Evolutionary conservation across 306 rosid species (phyloP).

Genomic region (Cotoneaster glaucophyllus): DNA sequence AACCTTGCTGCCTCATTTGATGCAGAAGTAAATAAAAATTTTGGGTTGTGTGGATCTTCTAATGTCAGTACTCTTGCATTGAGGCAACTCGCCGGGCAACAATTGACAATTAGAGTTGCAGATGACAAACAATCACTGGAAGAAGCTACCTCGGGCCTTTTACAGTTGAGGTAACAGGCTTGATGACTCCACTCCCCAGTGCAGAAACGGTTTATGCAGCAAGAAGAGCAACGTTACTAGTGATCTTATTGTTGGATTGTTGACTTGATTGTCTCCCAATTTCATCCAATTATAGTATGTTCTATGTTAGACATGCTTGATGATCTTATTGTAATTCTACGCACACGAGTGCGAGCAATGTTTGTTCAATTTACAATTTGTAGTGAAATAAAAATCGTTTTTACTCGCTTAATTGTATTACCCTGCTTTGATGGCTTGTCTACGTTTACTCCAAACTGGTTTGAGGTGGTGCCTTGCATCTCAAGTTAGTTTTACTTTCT

Average conservation of each 20-base stretch:
- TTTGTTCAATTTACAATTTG: neutral
- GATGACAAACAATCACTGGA: conserved; percentile 14
- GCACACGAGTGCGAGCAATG: too few species aligned
- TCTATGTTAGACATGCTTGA: neutral
- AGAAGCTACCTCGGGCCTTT: conserved; percentile 16
- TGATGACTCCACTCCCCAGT: conserved; percentile 73
- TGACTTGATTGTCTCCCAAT: conserved; percentile 73
- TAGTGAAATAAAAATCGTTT: neutral
- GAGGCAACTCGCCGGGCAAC: conserved; percentile 21
- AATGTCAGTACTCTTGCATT: conserved; percentile 12
- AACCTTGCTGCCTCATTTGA: neutral
- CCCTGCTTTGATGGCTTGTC: neutral
- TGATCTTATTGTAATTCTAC: neutral
- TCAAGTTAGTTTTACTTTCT: neutral
- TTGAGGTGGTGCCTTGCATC: neutral
- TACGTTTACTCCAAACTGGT: too few species aligned
- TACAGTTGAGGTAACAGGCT: conserved; percentile 58
- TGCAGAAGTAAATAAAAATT: too few species aligned
- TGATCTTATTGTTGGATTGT: conserved; percentile 33
- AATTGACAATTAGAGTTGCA: conserved; percentile 7
- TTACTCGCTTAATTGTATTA: conserved; percentile 22
- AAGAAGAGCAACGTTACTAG: conserved; percentile 50
- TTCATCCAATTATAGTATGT: conserved; percentile 16
- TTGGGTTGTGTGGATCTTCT: neutral
- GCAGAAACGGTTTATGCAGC: conserved; percentile 38